Conservation (phyloP, 805 yeast species). For the Priceomyces castillae region DNA sequence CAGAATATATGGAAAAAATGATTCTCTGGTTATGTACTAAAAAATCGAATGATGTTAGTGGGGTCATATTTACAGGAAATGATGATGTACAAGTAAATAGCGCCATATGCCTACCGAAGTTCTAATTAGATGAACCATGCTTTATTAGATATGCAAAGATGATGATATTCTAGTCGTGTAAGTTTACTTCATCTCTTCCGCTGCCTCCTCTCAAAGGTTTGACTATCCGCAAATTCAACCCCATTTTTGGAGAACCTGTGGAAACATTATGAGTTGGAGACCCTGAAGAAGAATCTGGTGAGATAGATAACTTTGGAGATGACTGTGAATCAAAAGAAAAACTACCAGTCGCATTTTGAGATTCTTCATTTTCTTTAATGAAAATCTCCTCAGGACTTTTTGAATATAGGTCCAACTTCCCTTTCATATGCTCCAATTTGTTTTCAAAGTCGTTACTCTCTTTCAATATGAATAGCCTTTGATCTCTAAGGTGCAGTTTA, state of each 20-base stretch:
- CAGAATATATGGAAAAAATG: slow-evolving; percentile 48
- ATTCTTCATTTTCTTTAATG: neutral
- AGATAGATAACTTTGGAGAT: neutral
- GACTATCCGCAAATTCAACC: slow-evolving; percentile 57
- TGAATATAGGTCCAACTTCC: slow-evolving; percentile 6
- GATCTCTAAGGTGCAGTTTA: slow-evolving; percentile 48
- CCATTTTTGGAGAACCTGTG: slow-evolving; percentile 36
- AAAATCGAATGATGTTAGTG: slow-evolving; percentile 58
- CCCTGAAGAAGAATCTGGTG: neutral
- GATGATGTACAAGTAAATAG: neutral
- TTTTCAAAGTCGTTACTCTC: slow-evolving; percentile 52
- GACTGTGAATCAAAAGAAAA: neutral
- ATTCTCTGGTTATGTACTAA: slow-evolving; percentile 52
- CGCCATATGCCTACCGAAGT: neutral
- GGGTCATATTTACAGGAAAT: slow-evolving; percentile 48
- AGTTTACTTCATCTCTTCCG: neutral
- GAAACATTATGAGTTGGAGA: neutral
- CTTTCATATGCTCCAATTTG: slow-evolving; percentile 25
- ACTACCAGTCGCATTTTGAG: neutral
- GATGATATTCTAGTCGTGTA: too few relatives aligned
- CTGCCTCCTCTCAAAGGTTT: slow-evolving; percentile 60
- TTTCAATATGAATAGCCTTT: slow-evolving; percentile 45
- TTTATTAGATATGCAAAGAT: too few relatives aligned
- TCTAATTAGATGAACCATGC: neutral
- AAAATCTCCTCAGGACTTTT: neutral